Percentiles rank a stretch among this genome's conserved stretches.
Evolutionary conservation across 1,284 basidiomycete genomes (phyloP).

Genomic region (Ganoderma meredithae): DNA sequence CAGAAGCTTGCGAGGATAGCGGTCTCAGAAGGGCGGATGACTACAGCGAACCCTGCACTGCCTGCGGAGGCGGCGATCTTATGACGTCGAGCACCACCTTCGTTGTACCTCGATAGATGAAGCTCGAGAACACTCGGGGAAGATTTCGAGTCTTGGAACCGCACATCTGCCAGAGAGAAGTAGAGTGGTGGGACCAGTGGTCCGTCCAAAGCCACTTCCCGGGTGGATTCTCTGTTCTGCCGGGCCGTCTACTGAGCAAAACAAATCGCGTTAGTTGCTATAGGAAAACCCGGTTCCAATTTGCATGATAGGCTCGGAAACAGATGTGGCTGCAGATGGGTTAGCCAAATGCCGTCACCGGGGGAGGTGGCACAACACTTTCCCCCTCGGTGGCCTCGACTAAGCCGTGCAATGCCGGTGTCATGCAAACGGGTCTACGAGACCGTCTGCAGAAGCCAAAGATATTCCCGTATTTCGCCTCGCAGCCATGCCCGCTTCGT

Average conservation of each 20-base stretch:
- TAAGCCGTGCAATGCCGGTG: constrained; percentile 5
- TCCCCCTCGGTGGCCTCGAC: background rate
- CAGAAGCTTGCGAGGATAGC: constrained; percentile 1
- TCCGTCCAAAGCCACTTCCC: background rate
- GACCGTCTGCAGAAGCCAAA: background rate
- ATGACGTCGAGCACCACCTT: background rate
- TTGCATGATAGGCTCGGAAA: constrained; percentile 8
- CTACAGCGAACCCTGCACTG: background rate
- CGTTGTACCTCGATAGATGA: background rate
- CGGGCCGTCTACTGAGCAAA: background rate
- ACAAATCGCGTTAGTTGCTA: constrained; percentile 3
- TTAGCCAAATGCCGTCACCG: constrained; percentile 9
- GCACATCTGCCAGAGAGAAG: background rate
- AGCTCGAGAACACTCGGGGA: no score
- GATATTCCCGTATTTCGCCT: constrained; percentile 8
- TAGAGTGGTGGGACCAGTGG: background rate
- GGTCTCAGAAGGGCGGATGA: background rate
- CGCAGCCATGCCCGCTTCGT: background rate
- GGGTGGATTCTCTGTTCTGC: background rate
- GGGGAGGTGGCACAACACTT: background rate
- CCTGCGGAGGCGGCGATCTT: constrained; percentile 1
- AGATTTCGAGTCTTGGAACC: background rate
- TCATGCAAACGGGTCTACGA: background rate
- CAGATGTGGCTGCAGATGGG: constrained; percentile 2
- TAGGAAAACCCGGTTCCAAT: background rate